A percentile compares a stretch with the other conserved stretches of the same genome.
Evolutionary conservation across 2,329 filamentous ascomycete genomes (phyloP).

Genomic region (Fusarium transvaalense): DNA sequence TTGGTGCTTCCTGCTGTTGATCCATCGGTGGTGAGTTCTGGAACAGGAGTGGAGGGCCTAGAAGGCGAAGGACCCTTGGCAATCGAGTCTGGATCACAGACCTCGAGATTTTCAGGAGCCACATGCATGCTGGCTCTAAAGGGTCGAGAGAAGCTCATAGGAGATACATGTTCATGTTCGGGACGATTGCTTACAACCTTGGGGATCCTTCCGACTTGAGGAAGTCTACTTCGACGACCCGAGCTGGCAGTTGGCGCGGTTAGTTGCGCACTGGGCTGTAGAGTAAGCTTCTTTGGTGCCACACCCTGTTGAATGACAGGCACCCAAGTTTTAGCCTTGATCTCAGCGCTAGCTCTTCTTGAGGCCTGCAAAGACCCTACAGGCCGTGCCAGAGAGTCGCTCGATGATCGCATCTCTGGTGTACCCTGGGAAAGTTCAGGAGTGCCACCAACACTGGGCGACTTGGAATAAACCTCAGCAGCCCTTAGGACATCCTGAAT

Average conservation of each 20-base stretch:
- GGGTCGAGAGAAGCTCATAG: conserved; percentile 87
- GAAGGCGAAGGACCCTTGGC: conserved; percentile 63
- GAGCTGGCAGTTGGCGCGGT: conserved; percentile 12
- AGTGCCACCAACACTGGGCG: conserved; percentile 31
- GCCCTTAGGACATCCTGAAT: conserved; percentile 63
- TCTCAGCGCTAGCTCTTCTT: conserved; percentile 7
- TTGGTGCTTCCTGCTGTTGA: conserved; percentile 53
- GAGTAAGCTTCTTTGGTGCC: conserved; percentile 11
- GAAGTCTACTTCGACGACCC: conserved; percentile 69
- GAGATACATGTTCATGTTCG: conserved; percentile 74
- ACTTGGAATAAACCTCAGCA: conserved; percentile 56
- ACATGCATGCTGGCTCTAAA: conserved; percentile 70
- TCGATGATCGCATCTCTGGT: conserved; percentile 33
- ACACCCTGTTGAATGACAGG: conserved; percentile 19
- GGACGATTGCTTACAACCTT: conserved; percentile 79
- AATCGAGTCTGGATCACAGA: conserved; percentile 55
- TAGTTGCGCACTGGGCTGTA: conserved; percentile 11
- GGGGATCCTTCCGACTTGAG: conserved; percentile 88
- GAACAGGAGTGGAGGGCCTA: conserved; percentile 54
- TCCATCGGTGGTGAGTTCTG: conserved; percentile 55
- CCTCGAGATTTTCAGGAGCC: conserved; percentile 48
- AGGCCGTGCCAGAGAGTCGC: conserved; percentile 19
- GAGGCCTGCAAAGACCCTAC: not conserved
- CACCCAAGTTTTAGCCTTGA: conserved; percentile 16
- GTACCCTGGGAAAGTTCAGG: conserved; percentile 33